Base-by-base conservation (phyloP, 1,284 basidiomycete genomes). In the Tilletiaria anomala region DNA sequence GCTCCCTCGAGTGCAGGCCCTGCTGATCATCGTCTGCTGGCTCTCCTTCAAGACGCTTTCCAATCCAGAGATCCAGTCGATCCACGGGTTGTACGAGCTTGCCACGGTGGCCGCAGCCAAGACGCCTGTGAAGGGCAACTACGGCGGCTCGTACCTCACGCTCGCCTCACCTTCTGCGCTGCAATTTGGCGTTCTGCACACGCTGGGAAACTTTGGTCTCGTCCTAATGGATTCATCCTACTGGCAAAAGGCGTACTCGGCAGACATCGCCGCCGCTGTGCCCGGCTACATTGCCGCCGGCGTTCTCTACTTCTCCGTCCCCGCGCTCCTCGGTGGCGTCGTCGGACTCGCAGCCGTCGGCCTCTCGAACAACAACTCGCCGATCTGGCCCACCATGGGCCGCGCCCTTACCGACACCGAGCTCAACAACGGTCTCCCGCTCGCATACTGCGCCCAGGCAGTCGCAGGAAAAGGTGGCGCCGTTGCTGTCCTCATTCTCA, bases 161-260 rank as follows among this genome's bases (percentile, higher is more conserved):
- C 14, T 48, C 50, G 47, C 17, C 37, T 11, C 29, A 21, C 16
- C 31, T 22, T 36, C 37, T 20, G 57, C 50, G 3, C 43, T 61
- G 14, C 50, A 56, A 32, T 62, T 62, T 26, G 58, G 56, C 6
- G 51, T 57, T 23, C 26, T 62, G 18, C 58, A 62, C 34, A 60
- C 58, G 5, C 39, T 62, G 0, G 54, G 56, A 8, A 62, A 62
- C 26, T 56, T 58, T 40, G 60, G 58, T 1, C 48, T 62, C 1
- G 60, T 62, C 5, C 45, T 55, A 4, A 51, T 61, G 50, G 60
- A 63, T 33, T 40, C 36, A 1, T 42, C 34, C 2, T 61, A 58
- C 39, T 59, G 60, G 60, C 60, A 63, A 23, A 61, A 63, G 37
- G 58, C 50, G 2, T 62, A 59, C 40, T 47, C 45, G 2, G 58